Base-by-base conservation (phyloP, 441 rosid species). In the Francoa sonchifolia region DNA sequence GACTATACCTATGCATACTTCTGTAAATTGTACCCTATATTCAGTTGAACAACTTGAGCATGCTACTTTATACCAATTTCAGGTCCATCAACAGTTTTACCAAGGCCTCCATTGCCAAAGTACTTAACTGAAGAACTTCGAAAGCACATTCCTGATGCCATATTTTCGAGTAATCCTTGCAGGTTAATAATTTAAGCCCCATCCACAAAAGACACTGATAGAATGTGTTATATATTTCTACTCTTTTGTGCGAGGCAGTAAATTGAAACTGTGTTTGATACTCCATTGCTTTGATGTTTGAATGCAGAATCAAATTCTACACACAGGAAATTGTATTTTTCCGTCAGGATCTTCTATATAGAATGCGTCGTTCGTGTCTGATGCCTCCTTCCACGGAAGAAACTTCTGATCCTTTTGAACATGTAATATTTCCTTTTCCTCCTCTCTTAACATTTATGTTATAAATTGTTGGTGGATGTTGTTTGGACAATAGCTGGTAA, bases 291-390 rank as follows among this genome's bases (percentile, higher is more conserved):
- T n/a, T 51, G 26, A 29, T 44, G 21, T 48, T 48, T 33, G 33
- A 60, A 44, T 33, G 67, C 83, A 90, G 98, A 58, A 66, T 86
- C 53, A 90, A 80, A 70, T 77, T 79, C 63, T 82, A 72, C 55
- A 73, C 80, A 50, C 95, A 90, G 51, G 96, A 90, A 66, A 86
- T 90, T 4, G 95, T 90, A 16, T 76, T 82, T 69, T 86, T 86
- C 42, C 71, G 96, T 21, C 81, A 86, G 42, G 81, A 90, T 69
- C 79, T 90, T 26, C 81, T 77, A 28, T 78, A 90, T 48, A 75
- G 69, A 54, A 86, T 90, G 95, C 95, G 80, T 11, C 95, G 96
- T n/a, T 74, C 89, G 5, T 90, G 98, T 62, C 72, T 90, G 71
- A 64, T 90, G 52, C 57, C 93, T 32, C 95, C 96, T 29, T 90